A percentile compares a stretch with the other conserved stretches of the same genome.
Evolutionary conservation across 1,284 basidiomycete species (phyloP).

Genomic region (Butyriboletus regius): DNA sequence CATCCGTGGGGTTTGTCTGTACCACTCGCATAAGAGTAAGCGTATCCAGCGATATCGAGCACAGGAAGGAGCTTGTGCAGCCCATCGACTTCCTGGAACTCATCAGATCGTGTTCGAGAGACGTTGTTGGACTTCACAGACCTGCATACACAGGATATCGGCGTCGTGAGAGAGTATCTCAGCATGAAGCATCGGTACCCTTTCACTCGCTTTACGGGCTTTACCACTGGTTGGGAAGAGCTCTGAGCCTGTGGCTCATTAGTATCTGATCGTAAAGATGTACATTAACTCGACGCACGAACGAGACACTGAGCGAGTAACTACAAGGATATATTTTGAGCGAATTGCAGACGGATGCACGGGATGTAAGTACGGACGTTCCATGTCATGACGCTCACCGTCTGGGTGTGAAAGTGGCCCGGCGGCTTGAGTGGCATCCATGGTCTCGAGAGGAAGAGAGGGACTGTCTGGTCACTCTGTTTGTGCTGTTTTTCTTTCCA

Average conservation of each 20-base stretch:
- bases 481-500: not conserved
- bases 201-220: constrained; percentile 66
- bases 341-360: not conserved
- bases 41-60: constrained; percentile 55
- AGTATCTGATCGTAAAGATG: not conserved
- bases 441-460: constrained; percentile 41
- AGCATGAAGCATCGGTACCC: constrained; percentile 66
- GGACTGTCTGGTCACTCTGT: not conserved
- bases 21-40: constrained; percentile 57
- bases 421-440: constrained; percentile 42
- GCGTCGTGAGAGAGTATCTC: constrained; percentile 63
- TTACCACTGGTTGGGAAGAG: constrained; percentile 73
- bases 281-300: constrained; percentile 45
- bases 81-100: constrained; percentile 66
- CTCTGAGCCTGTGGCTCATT: constrained; percentile 55
- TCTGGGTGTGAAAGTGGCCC: constrained; percentile 13
- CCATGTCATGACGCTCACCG: constrained; percentile 63
- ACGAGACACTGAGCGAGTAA: constrained; percentile 70
- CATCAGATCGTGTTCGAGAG: constrained; percentile 1
- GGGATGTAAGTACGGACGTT: constrained; percentile 50
- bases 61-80: constrained; percentile 58
- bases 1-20: constrained; percentile 75
- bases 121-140: constrained; percentile 25
- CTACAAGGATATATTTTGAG: constrained; percentile 35
- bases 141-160: constrained; percentile 80